These are phyloP conservation scores for Phytomonas sp. DNA, from an alignment of 208 protist genomes.

Conservation along the genomic window DNA sequence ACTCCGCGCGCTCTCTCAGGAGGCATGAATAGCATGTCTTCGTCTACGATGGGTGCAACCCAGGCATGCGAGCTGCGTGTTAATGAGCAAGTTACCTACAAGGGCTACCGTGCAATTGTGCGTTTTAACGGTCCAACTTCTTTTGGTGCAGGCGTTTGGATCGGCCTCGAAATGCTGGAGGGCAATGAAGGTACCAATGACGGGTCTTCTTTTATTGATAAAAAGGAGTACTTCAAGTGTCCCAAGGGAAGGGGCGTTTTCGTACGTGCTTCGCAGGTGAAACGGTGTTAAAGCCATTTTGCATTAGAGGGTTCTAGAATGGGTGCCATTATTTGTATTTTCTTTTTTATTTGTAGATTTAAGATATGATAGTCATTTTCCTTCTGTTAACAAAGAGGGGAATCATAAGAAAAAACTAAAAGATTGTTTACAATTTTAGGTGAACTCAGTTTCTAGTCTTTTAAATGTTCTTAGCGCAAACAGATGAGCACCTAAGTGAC, in stretches of 20 bases:
- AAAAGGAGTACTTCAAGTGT: conserved; percentile 86
- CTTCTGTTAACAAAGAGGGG: conserved; percentile 1
- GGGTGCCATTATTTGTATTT: conserved; percentile 10
- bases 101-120: conserved; percentile 72
- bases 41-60: not conserved
- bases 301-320: conserved; percentile 9
- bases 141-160: conserved; percentile 82
- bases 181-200: conserved; percentile 87
- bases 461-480: not conserved
- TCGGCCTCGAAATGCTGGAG: conserved; percentile 87
- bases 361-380: conserved; percentile 6
- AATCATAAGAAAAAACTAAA: conserved; percentile 12
- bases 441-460: conserved; percentile 5
- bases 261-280: conserved; percentile 84
- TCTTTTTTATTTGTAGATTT: conserved; percentile 12
- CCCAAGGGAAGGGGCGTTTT: conserved; percentile 87
- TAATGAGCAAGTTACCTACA: conserved; percentile 77
- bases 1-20: conserved; percentile 12
- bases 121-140: conserved; percentile 78
- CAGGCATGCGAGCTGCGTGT: conserved; percentile 36
- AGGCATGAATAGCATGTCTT: not conserved
- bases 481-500: not conserved
- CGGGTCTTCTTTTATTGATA: conserved; percentile 87
- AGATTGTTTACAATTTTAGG: conserved; percentile 7
- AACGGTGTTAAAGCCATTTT: conserved; percentile 20